Evolutionary conservation across 495 filamentous ascomycete genomes (phyloP), one percentile per base, ranked within the genome.

Genomic region (Trichoderma erinaceum): DNA sequence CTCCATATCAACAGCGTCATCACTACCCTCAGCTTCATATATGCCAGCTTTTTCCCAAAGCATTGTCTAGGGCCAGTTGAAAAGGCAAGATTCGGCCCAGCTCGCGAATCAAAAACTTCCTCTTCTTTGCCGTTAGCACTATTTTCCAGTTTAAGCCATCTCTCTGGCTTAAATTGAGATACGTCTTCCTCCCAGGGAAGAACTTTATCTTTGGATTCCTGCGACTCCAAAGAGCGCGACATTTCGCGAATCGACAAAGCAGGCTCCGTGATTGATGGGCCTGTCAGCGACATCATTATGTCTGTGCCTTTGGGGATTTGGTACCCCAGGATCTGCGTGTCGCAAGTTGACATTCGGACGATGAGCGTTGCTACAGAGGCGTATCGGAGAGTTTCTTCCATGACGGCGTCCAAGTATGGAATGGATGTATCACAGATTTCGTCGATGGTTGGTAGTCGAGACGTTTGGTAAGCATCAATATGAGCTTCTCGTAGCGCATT

Each of bases 331-430:
- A 76, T 66, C 10, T 69, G 50, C 0, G 76, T 77, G 61, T 80
- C 76, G 1, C 50, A 15, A 0, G 69, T 32, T 0, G 77, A 71
- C 21, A 71, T 65, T 10, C 79, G 78, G 4, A 52, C 41, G 8
- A 73, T 64, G 2, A 67, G 38, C 2, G 70, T 29, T 10, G 70
- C 61, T 1, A 70, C 71, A 1, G 56, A 52, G 48, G 67, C 58
- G 38, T 41, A 65, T 12, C 80, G 80, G 0, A 78, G 66, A 2
- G 69, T 73, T 48, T 82, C 80, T 63, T 80, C 78, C 25, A 78
- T 67, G 2, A 75, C 69, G 8, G 77, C 80, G 41, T 80, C 74
- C 8, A 82, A 69, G 68, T 79, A 81, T 0, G 75, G 79, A 18
- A 80, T 48, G 3, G 56, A 35, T 0, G 67, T 67, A 18, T 69